Base-by-base conservation (phyloP, 768 basidiomycete genomes). In the Sporobolomyces pararoseus region DNA sequence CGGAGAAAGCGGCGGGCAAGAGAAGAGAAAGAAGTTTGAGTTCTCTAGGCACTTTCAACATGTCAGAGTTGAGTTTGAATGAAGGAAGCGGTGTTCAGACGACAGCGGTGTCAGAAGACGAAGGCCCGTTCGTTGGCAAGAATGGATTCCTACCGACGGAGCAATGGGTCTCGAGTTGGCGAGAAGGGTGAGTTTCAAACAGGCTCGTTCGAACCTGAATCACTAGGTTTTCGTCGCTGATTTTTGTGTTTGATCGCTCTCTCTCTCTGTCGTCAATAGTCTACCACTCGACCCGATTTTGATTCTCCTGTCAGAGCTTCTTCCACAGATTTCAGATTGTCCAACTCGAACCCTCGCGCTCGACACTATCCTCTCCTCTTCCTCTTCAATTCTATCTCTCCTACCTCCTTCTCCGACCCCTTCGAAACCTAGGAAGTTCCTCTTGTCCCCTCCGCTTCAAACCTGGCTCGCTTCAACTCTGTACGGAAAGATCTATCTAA, bases 111-210 rank as follows among this genome's bases (percentile, higher is more conserved):
- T 49, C 32, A 6, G 49, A n/a, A 3, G 60, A 47, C 16, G 46
- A 53, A 25, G 51, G 35, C 27, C 47, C 55, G 46, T 77, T 73
- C 17, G 85, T 94, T 23, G 92, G 92, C 34, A 84, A 89, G 73
- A 94, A 91, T 78, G 91, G 92, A 4, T 99, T 97, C 79, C 83
- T 94, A 12, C 93, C 96, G 16, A 96, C 92, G 4, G 91, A 96
- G 78, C 91, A 92, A 85, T 99, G 96, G 95, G 92, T 91, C 62
- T 62, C 59, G 31, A 66, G 64, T 32, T 98, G 95, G 95, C 90
- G 95, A 75, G 91, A 94, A 84, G 94, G 72, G 72, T 73, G 32
- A 16, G 72, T 47, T 12, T n/a, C n/a, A n/a, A n/a, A 47, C 39
- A 17, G 17, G 9, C 17, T 42, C 39, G 39, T 42, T 9, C 39